These are phyloP conservation scores for Heracleum sosnowskyi DNA, from an alignment of 129 eudicot species.

Conservation along the genomic window DNA sequence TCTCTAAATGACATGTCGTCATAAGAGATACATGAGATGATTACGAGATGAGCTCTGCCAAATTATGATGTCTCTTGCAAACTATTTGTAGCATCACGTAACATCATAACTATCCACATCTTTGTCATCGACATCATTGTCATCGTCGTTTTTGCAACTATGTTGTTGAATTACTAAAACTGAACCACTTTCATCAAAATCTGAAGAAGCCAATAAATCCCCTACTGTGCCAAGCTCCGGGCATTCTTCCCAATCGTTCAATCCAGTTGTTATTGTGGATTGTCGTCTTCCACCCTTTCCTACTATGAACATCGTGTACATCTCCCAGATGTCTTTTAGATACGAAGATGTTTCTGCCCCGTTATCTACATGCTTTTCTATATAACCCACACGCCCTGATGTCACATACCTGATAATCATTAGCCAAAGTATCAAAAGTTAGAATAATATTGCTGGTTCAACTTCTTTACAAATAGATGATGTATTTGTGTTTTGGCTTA, in stretches of 20 bases:
- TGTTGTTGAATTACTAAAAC: conserved; percentile 75
- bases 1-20: not conserved
- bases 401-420: conserved; percentile 59
- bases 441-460: not conserved
- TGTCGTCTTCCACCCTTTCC: conserved; percentile 76
- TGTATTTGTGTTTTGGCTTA: not conserved
- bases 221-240: conserved; percentile 93
- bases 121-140: not conserved
- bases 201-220: conserved; percentile 90
- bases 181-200: conserved; percentile 64
- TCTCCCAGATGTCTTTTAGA: conserved; percentile 62
- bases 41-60: not conserved
- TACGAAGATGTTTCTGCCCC: conserved; percentile 66
- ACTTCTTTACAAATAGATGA: not conserved
- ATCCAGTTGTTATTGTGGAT: conserved; percentile 60
- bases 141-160: conserved; percentile 20
- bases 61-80: not conserved
- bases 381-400: conserved; percentile 70
- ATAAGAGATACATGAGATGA: not conserved
- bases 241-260: conserved; percentile 98
- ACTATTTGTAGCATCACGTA: not conserved
- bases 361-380: conserved; percentile 65
- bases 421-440: conserved; percentile 1
- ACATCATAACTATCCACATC: no score
- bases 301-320: conserved; percentile 75